A percentile compares a stretch with the other conserved stretches of the same genome.
Conservation (phyloP, 805 yeast species). For the Suhomyces kilbournensis region DNA sequence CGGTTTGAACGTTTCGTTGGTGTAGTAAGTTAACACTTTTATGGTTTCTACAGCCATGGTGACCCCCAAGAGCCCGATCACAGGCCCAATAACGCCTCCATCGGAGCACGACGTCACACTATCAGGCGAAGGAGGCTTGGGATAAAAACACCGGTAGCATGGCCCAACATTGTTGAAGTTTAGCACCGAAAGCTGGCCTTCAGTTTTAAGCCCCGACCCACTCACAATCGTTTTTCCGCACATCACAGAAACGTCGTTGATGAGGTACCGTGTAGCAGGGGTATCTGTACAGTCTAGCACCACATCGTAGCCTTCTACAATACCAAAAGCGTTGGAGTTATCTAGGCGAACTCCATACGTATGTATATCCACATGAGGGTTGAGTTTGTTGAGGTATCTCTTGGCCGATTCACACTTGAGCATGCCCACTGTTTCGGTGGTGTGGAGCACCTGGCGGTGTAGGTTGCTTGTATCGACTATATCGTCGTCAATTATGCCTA, state of each 20-base stretch:
- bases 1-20: conserved; percentile 55
- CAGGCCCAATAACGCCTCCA: conserved; percentile 94
- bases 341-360: conserved; percentile 53
- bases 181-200: conserved; percentile 82
- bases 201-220: conserved; percentile 88
- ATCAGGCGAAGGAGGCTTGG: conserved; percentile 83
- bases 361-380: conserved; percentile 61
- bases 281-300: conserved; percentile 94
- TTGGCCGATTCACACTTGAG: conserved; percentile 80
- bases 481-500: conserved; percentile 89
- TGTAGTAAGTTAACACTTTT: conserved; percentile 62
- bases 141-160: conserved; percentile 92
- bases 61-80: conserved; percentile 88
- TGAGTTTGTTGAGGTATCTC: conserved; percentile 48
- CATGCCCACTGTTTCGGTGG: conserved; percentile 61
- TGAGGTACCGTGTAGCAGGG: conserved; percentile 80
- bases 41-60: conserved; percentile 87
- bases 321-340: conserved; percentile 57
- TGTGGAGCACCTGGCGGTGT: conserved; percentile 86
- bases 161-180: conserved; percentile 73
- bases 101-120: conserved; percentile 83
- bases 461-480: conserved; percentile 78
- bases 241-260: conserved; percentile 79
- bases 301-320: conserved; percentile 65
- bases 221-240: conserved; percentile 72